These are phyloP conservation scores for Nannochloris sp. DNA, from an alignment of 139 green algal species.

Conservation along the genomic window DNA sequence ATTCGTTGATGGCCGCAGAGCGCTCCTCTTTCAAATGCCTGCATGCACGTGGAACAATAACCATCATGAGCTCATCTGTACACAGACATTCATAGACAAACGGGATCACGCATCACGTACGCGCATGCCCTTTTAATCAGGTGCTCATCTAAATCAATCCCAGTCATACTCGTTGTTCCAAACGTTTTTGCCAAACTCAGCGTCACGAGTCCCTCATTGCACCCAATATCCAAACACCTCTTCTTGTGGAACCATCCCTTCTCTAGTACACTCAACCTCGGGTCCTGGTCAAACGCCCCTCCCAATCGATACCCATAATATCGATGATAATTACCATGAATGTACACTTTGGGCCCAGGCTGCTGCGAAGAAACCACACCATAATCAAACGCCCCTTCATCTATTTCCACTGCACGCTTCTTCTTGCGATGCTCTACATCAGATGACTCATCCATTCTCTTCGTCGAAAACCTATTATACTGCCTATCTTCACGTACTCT, in stretches of 20 bases:
- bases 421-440: neutral
- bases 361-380: neutral
- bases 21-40: constrained; percentile 22
- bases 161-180: constrained; percentile 41
- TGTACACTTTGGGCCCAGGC: neutral
- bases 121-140: constrained; percentile 56
- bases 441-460: too few relatives aligned
- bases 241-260: constrained; percentile 59
- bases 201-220: constrained; percentile 86
- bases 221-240: constrained; percentile 77
- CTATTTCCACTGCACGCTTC: neutral
- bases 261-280: constrained; percentile 43
- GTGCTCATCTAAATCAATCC: constrained; percentile 77
- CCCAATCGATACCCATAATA: constrained; percentile 76
- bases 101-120: constrained; percentile 6
- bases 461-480: too few relatives aligned
- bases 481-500: too few relatives aligned
- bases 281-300: constrained; percentile 32
- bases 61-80: neutral
- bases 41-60: neutral
- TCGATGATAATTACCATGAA: constrained; percentile 77
- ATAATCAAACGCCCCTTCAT: neutral
- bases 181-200: constrained; percentile 56
- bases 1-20: neutral
- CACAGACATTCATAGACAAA: neutral